These are phyloP conservation scores for Suillus discolor DNA, from an alignment of 768 basidiomycete genomes.

Conservation along the genomic window DNA sequence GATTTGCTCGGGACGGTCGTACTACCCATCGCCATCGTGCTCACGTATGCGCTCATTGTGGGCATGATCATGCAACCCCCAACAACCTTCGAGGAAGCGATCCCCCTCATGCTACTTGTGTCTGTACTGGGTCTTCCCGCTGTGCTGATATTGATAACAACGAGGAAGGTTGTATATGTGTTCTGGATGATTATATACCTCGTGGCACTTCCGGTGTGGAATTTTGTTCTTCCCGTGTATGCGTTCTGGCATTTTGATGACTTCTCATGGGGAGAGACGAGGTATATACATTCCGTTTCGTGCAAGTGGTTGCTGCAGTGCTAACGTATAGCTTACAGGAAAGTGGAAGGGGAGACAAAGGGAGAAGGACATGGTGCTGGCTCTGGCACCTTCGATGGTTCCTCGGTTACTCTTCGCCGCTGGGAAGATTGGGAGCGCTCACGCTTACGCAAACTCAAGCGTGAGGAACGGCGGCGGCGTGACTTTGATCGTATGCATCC, in stretches of 20 bases:
- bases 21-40: constrained; percentile 87
- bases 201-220: constrained; percentile 92
- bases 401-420: constrained; percentile 83
- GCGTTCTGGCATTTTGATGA: constrained; percentile 99
- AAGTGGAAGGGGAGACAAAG: constrained; percentile 91
- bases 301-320: not conserved
- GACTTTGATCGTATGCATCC: constrained; percentile 84
- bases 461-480: constrained; percentile 79
- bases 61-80: constrained; percentile 83
- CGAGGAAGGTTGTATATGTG: constrained; percentile 92
- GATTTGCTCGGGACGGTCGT: constrained; percentile 91
- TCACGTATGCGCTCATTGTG: constrained; percentile 89
- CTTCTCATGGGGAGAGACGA: constrained; percentile 99
- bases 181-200: constrained; percentile 99
- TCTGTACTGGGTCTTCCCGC: constrained; percentile 94
- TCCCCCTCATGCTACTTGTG: constrained; percentile 86
- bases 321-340: constrained; percentile 50
- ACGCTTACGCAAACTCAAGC: constrained; percentile 83
- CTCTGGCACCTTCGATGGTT: constrained; percentile 49
- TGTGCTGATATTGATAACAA: constrained; percentile 90
- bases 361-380: constrained; percentile 76
- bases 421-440: constrained; percentile 99
- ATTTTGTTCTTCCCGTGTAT: constrained; percentile 91
- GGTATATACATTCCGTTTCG: constrained; percentile 49
- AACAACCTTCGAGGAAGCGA: constrained; percentile 84